phyloP scores from a whole-genome alignment of 257 asterid species.

The Apocynum venetum region DNA sequence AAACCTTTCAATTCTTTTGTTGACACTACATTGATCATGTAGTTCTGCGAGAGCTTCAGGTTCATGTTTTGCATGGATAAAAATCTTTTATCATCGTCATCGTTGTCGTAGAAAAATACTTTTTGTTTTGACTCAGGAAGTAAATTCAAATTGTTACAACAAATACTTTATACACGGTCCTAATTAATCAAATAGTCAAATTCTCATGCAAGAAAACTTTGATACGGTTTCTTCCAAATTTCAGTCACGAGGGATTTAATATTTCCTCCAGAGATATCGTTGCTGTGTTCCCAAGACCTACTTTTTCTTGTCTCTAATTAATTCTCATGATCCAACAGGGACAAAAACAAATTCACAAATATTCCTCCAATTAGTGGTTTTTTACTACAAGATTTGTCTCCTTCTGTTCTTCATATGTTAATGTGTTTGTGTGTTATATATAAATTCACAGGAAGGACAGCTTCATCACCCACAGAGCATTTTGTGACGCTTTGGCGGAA shows the following conservation, averaged over 20 bases:
- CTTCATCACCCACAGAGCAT: conserved; percentile 81
- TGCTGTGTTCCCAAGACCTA: neutral
- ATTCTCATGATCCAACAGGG: neutral
- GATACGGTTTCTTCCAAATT: neutral
- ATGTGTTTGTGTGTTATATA: no score
- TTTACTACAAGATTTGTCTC: neutral
- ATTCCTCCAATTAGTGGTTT: neutral
- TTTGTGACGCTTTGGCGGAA: conserved; percentile 87
- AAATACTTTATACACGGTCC: neutral
- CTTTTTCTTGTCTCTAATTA: neutral
- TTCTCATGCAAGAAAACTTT: neutral
- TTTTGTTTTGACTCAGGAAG: neutral
- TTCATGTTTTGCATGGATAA: conserved; percentile 5
- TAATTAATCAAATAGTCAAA: neutral
- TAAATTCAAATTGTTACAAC: neutral
- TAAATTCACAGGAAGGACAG: conserved; percentile 64
- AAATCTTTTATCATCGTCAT: neutral
- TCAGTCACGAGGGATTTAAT: neutral
- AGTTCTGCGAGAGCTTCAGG: conserved; percentile 16
- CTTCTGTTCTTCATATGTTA: neutral
- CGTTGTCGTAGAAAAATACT: neutral
- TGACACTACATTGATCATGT: neutral
- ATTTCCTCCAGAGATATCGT: neutral
- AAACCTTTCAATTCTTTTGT: neutral
- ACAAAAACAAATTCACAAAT: neutral